These are phyloP conservation scores for Heritiera littoralis DNA, from an alignment of 345 rosid genomes.

Conservation along the genomic window DNA sequence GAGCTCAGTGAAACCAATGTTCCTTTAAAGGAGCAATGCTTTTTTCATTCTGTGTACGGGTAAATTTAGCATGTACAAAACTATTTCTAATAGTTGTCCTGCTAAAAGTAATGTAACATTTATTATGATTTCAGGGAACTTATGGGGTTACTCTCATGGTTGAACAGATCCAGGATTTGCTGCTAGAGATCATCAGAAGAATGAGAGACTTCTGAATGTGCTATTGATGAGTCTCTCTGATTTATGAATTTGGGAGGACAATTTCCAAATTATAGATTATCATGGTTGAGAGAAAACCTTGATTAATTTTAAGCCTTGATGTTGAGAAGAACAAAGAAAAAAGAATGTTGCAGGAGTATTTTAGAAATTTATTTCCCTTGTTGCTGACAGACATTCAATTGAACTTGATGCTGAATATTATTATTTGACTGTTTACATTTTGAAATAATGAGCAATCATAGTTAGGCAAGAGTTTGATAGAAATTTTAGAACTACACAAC, in stretches of 20 bases:
- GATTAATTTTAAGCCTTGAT: not conserved
- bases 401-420: not conserved
- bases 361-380: not conserved
- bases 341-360: not conserved
- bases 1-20: slow-evolving; percentile 59
- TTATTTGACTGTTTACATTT: not conserved
- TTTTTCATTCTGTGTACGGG: slow-evolving; percentile 57
- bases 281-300: not conserved
- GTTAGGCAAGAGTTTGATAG: not conserved
- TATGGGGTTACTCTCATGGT: slow-evolving; percentile 31
- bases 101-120: not conserved
- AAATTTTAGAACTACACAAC: not conserved
- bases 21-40: slow-evolving; percentile 56
- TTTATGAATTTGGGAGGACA: not conserved
- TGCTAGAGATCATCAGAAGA: slow-evolving; percentile 43
- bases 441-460: not conserved
- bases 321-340: not conserved
- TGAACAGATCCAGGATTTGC: slow-evolving; percentile 35
- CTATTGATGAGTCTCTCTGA: not conserved
- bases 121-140: slow-evolving; percentile 39
- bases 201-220: slow-evolving; percentile 16
- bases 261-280: not conserved
- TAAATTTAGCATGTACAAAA: slow-evolving; percentile 12
- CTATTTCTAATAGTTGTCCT: not conserved
- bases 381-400: not conserved